Evolutionary conservation across 768 basidiomycete genomes (phyloP).

Genomic region (Boletus sp.): DNA sequence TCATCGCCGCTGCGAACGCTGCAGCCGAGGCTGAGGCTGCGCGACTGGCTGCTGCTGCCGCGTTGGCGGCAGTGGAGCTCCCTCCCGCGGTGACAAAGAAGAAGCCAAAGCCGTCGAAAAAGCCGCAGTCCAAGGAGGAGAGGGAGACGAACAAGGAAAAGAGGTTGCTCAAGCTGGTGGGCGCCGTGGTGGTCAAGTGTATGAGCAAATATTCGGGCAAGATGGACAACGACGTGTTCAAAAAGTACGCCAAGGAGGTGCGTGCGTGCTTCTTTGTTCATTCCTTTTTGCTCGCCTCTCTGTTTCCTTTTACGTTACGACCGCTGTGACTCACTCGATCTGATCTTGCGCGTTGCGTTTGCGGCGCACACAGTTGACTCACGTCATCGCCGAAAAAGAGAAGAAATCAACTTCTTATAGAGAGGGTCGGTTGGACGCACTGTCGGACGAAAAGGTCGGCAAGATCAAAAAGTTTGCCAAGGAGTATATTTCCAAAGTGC

Average conservation of each 20-base stretch:
- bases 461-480: constrained; percentile 95
- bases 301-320: not conserved
- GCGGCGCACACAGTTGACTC: constrained; percentile 59
- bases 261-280: constrained; percentile 17
- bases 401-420: constrained; percentile 83
- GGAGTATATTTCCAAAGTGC: constrained; percentile 82
- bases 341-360: not conserved
- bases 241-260: constrained; percentile 94
- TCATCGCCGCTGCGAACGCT: constrained; percentile 43
- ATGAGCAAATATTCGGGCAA: constrained; percentile 87
- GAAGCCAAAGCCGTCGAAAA: constrained; percentile 35
- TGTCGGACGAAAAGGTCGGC: constrained; percentile 80
- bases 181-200: constrained; percentile 84
- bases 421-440: constrained; percentile 66
- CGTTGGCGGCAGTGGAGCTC: constrained; percentile 5
- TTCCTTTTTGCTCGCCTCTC: not conserved
- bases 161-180: constrained; percentile 76
- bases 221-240: constrained; percentile 81
- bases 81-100: constrained; percentile 20
- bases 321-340: not conserved
- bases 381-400: constrained; percentile 90
- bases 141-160: constrained; percentile 78
- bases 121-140: constrained; percentile 50
- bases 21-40: constrained; percentile 35
- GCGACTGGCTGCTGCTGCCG: constrained; percentile 28